Evolutionary conservation across 1,284 basidiomycete species (phyloP).

Genomic region (Ceratobasidium sp.): DNA sequence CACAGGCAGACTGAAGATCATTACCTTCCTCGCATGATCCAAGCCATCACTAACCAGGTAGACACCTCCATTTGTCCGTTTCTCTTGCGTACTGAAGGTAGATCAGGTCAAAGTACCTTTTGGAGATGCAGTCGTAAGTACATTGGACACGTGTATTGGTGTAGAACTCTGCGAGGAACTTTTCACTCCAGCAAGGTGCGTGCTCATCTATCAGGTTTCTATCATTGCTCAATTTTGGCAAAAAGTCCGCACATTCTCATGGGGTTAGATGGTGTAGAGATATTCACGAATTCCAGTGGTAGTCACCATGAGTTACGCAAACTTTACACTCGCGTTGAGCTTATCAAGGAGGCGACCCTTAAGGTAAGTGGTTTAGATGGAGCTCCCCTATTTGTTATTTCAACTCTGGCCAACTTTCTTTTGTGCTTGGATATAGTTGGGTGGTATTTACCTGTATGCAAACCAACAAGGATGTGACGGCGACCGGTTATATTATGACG

Average conservation of each 20-base stretch:
- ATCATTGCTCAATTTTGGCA: slow-evolving; percentile 27
- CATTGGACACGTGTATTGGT: slow-evolving; percentile 94
- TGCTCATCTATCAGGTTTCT: slow-evolving; percentile 21
- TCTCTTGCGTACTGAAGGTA: not conserved
- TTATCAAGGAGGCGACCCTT: slow-evolving; percentile 96
- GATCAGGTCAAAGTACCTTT: slow-evolving; percentile 86
- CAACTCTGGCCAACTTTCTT: slow-evolving; percentile 11
- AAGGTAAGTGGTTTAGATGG: slow-evolving; percentile 66
- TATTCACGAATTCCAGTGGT: slow-evolving; percentile 97
- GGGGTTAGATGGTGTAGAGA: slow-evolving; percentile 98
- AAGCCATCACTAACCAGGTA: slow-evolving; percentile 89
- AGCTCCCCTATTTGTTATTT: not conserved
- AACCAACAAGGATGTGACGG: slow-evolving; percentile 99
- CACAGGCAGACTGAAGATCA: slow-evolving; percentile 89
- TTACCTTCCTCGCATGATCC: slow-evolving; percentile 87
- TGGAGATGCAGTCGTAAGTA: slow-evolving; percentile 93
- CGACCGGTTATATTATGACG: slow-evolving; percentile 97
- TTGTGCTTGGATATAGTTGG: slow-evolving; percentile 66
- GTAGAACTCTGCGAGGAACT: slow-evolving; percentile 97
- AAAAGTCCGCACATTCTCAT: slow-evolving; percentile 92
- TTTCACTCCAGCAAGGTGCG: slow-evolving; percentile 92
- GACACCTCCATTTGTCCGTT: slow-evolving; percentile 39
- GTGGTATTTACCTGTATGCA: slow-evolving; percentile 96
- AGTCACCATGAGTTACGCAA: slow-evolving; percentile 98
- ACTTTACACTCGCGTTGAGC: slow-evolving; percentile 87